Evolutionary conservation across 805 yeast species (phyloP), one percentile per base, ranked within the genome.

Genomic region (Pichia occidentalis): DNA sequence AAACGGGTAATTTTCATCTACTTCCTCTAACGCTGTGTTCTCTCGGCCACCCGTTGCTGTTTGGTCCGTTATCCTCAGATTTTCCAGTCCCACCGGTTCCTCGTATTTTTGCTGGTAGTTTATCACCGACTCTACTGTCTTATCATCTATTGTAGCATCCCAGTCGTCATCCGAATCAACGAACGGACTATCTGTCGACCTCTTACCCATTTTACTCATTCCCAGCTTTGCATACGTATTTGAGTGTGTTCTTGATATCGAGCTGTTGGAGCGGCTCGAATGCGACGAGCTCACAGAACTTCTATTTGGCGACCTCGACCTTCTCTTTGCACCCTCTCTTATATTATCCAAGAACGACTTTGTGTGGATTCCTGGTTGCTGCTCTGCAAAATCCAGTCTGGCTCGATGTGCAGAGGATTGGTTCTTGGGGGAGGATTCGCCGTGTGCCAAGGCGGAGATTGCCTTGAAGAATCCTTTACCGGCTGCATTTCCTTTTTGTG

Each of bases 81-180:
- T 43, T 32, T 41, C 71, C 75, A 39, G 73, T 29, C 52, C 77
- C 30, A 77, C 80, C 10, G 90, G 48, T 14, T 60, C 68, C 14
- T 75, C 94, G 57, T 86, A 90, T 96, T 96, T 87, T 32, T 9
- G 10, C 22, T 10, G 22, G 19, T 7, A 23, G 26, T 24, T 14
- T 24, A 6, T 32, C 4, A 59, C 86, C 96, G 16, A 19, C 18
- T n/a, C 28, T 31, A n/a, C 31, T 29, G 21, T 13, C 12, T 16
- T 27, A 23, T 40, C 43, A 23, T 35, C 43, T 10, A 35, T 13
- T 12, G 39, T 26, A 28, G 37, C 37, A 34, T 39, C 30, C 45
- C 45, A 45, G 27, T 41, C 46, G 16, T 37, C 44, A 27, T 41
- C 45, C 8, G 39, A 31, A 24, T 34, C 37, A n/a, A 19, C 22